Conservation (phyloP, 768 basidiomycete species). For the Hericium erinaceus region DNA sequence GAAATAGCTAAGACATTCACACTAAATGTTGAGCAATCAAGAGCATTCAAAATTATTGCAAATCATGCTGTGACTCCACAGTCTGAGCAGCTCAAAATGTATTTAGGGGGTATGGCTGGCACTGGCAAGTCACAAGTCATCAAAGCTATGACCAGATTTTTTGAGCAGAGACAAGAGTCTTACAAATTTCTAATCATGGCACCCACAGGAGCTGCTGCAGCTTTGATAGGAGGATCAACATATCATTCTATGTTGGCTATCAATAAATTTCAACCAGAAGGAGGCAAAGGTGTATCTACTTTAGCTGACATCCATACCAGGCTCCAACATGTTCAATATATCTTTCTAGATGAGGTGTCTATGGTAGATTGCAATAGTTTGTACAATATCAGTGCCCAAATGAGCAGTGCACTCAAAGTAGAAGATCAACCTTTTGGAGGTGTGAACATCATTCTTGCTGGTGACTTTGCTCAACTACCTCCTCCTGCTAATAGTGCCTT, state of each 20-base stretch:
- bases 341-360: too few relatives aligned
- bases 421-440: slow-evolving; percentile 25
- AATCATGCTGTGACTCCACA: slow-evolving; percentile 1
- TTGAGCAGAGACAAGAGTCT: slow-evolving; percentile 3
- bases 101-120: slow-evolving; percentile 17
- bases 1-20: neutral
- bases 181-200: slow-evolving; percentile 9
- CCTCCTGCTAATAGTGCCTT: neutral
- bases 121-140: slow-evolving; percentile 18
- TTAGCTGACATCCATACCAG: too few relatives aligned
- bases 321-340: too few relatives aligned
- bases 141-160: slow-evolving; percentile 6
- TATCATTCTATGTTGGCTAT: slow-evolving; percentile 10
- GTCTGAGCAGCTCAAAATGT: slow-evolving; percentile 13
- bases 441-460: slow-evolving; percentile 33
- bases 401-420: slow-evolving; percentile 4
- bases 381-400: too few relatives aligned
- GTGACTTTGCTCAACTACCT: slow-evolving; percentile 33
- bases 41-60: slow-evolving; percentile 15
- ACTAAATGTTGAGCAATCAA: slow-evolving; percentile 13
- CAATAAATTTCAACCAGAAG: neutral
- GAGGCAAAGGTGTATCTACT: too few relatives aligned
- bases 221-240: slow-evolving; percentile 13
- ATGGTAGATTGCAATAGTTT: too few relatives aligned
- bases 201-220: slow-evolving; percentile 15